phyloP scores from a whole-genome alignment of 768 basidiomycete genomes.

The Hericium erinaceus region DNA sequence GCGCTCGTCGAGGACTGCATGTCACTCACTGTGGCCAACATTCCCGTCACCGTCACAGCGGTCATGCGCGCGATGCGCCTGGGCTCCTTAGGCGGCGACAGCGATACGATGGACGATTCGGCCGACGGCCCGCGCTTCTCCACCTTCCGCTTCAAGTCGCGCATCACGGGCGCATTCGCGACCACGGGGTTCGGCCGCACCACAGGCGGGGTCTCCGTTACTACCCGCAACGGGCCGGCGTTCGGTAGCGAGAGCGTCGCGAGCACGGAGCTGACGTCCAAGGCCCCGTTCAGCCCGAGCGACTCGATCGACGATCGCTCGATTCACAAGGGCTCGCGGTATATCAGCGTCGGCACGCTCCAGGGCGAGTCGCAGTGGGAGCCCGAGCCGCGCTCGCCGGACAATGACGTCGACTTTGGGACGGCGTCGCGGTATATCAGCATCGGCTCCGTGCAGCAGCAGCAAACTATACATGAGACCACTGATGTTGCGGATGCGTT shows the following conservation, averaged over 20 bases:
- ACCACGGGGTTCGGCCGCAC: neutral
- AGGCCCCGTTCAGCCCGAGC: neutral
- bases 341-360: neutral
- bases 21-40: conserved; percentile 7
- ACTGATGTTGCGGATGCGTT: neutral
- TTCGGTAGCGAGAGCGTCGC: neutral
- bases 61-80: conserved; percentile 1
- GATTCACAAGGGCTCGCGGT: neutral
- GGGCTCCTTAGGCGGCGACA: neutral
- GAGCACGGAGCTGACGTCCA: neutral
- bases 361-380: neutral
- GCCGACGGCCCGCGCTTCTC: conserved; percentile 12
- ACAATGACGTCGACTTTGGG: neutral
- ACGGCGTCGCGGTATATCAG: neutral
- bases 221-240: neutral
- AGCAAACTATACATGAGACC: neutral
- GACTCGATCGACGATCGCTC: neutral
- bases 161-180: neutral
- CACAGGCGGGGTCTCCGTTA: neutral
- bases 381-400: neutral
- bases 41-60: conserved; percentile 12
- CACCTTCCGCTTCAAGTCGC: conserved; percentile 14
- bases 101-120: conserved; percentile 1
- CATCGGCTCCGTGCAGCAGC: neutral
- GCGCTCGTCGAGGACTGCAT: conserved; percentile 22